phyloP scores from a whole-genome alignment of 768 basidiomycete species.

The Podaxis sp. region DNA sequence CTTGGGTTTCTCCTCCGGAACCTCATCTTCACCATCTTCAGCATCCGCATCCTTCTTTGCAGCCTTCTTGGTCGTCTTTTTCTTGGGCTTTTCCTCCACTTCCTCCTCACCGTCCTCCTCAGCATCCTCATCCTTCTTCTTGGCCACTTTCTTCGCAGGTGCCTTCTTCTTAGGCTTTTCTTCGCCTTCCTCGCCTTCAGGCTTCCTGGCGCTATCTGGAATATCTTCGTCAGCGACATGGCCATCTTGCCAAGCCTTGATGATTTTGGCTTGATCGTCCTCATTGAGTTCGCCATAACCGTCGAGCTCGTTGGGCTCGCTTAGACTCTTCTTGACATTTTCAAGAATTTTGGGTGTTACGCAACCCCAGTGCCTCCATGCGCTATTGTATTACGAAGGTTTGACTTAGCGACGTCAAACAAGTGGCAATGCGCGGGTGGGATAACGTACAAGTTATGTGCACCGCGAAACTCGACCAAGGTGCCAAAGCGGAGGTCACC shows the following conservation, averaged over 20 bases:
- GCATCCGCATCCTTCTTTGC: constrained; percentile 25
- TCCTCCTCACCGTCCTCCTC: constrained; percentile 25
- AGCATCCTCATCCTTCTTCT: constrained; percentile 26
- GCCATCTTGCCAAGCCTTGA: constrained; percentile 73
- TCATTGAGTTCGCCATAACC: constrained; percentile 74
- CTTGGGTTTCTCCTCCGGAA: constrained; percentile 51
- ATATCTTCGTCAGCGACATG: constrained; percentile 84
- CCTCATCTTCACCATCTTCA: constrained; percentile 27
- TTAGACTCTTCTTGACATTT: constrained; percentile 68
- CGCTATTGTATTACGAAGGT: constrained; percentile 34
- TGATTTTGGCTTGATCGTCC: constrained; percentile 71
- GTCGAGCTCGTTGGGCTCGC: constrained; percentile 69
- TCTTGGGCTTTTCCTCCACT: constrained; percentile 47
- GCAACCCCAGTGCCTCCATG: constrained; percentile 94
- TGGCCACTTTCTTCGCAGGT: constrained; percentile 27
- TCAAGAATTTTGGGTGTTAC: constrained; percentile 64
- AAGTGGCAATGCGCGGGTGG: constrained; percentile 21
- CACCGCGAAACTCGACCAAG: constrained; percentile 71
- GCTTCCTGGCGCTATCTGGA: constrained; percentile 68
- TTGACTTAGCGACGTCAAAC: constrained; percentile 1
- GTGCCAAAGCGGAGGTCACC: constrained; percentile 73
- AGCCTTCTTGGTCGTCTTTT: constrained; percentile 30
- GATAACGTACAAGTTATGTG: constrained; percentile 57
- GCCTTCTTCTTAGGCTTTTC: constrained; percentile 50
- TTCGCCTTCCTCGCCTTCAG: constrained; percentile 45